Evolutionary conservation across 345 rosid genomes (phyloP), one percentile per base, ranked within the genome.

Genomic region (Tarenaya hassleriana): DNA sequence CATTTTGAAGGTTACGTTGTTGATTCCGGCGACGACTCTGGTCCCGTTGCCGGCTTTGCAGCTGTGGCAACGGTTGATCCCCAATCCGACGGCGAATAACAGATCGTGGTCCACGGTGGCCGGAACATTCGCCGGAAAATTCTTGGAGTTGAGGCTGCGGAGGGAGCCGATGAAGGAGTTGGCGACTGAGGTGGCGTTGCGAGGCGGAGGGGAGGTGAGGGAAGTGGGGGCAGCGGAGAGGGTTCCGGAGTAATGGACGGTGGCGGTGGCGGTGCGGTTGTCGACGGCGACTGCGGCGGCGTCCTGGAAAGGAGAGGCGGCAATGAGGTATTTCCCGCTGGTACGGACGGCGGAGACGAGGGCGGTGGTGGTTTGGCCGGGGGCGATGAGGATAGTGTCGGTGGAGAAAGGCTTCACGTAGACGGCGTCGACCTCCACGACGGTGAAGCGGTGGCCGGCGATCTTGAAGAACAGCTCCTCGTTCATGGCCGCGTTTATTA

Each of bases 391-490:
- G 27, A 90, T 69, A 33, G 82, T 69, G 47, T 86, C 83, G 4
- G 79, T 86, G 44, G 60, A 70, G 67, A 90, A 82, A 8, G 96
- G 87, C 52, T 90, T 90, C 2, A 77, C 79, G 39, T 90, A 86
- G 0, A 72, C 15, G 34, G 96, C 96, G 34, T 90, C 97, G 4
- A 87, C 96, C 49, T 90, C 97, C 1, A 90, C 88, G 7, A 90
- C 81, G 3, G 83, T 86, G 73, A 90, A 76, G 24, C 76, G 66
- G 61, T 90, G 97, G 46, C 85, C 75, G 12, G 96, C 97, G 31
- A 90, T 70, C 44, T 82, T 82, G 61, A 90, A 82, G 68, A 90
- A 86, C 60, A 86, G 84, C 27, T 90, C 94, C 55, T 84, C 94
- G 70, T 90, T 86, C 24, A 90, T 73, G 50, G 89, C 98, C 19